Evolutionary conservation across 2,329 filamentous ascomycete genomes (phyloP), one percentile per base, ranked within the genome.

Genomic region (Phialophora expanda): DNA sequence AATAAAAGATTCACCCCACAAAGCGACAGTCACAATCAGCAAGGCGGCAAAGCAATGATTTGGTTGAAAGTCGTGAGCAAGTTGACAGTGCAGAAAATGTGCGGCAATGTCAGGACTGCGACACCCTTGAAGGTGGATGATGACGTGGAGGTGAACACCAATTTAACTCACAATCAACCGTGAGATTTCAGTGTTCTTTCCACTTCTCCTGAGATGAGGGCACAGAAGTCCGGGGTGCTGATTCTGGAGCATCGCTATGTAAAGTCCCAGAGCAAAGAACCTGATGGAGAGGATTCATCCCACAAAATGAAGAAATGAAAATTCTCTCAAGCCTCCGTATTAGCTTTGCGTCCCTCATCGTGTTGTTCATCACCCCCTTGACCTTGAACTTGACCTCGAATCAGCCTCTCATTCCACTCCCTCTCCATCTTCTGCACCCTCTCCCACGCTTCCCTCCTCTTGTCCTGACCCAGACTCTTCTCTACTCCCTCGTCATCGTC

Each of bases 371-470:
- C 28, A 17, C n/a, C 12, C 24, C 26, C 8, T 24, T 46, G 34
- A 41, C 34, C 38, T n/a, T 44, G 38, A 44, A 17, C 4, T 24
- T 46, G 57, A 38, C 57, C 57, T 51, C 44, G 30, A 14, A 50
- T 51, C 41, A 60, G 17, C 57, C 44, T 60, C 26, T 60, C 57
- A 38, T 60, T 60, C 57, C 57, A 60, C 20, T 60, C 57, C 17
- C 34, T 48, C 46, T 60, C 57, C 57, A 60, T 60, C 26, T 24
- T 60, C 44, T 51, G 41, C 14, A 60, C 57, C 44, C 57, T 51
- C 8, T 34, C 57, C 57, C 57, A 60, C 5, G 12, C 14, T 17
- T 51, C 26, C 4, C 32, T 34, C 57, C 44, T 48, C 57, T 51
- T 32, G 6, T 60, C 28, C 26, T 38, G 41, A 1, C 46, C 28